A percentile compares a stretch with the other conserved stretches of the same genome.
These are phyloP conservation scores for Nosema muscidifuracis DNA, from an alignment of 371 early-diverging fungal species.

Conservation along the genomic window DNA sequence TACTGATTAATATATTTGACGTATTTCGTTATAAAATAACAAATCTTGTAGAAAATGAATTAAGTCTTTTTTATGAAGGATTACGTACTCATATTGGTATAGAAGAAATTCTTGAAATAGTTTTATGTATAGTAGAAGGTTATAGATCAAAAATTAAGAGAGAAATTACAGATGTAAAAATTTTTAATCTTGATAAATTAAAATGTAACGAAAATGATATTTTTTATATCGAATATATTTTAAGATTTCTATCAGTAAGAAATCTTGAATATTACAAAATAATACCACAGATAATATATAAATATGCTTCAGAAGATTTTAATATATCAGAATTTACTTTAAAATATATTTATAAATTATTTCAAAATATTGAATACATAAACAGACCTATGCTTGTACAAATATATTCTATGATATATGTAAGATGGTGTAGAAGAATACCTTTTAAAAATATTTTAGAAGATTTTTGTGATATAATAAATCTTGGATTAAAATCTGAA, in stretches of 20 bases:
- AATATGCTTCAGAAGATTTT: background rate
- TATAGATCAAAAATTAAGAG: too few species aligned
- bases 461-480: constrained; percentile 2
- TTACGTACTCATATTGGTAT: constrained; percentile 2
- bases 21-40: background rate
- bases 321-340: background rate
- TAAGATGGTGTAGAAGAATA: background rate
- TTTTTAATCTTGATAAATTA: too few species aligned
- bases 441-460: background rate
- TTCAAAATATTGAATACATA: background rate
- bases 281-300: background rate
- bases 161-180: too few species aligned
- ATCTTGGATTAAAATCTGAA: constrained; percentile 6
- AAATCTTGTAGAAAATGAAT: constrained; percentile 4
- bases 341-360: background rate
- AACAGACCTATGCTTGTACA: background rate
- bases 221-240: background rate
- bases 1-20: background rate
- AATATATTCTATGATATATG: background rate
- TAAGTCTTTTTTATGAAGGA: background rate
- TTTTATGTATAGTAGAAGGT: background rate
- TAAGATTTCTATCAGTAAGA: background rate
- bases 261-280: background rate
- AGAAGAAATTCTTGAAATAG: background rate
- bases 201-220: background rate